Evolutionary conservation across 129 eudicot species (phyloP).

Genomic region (Apium graveolens): DNA sequence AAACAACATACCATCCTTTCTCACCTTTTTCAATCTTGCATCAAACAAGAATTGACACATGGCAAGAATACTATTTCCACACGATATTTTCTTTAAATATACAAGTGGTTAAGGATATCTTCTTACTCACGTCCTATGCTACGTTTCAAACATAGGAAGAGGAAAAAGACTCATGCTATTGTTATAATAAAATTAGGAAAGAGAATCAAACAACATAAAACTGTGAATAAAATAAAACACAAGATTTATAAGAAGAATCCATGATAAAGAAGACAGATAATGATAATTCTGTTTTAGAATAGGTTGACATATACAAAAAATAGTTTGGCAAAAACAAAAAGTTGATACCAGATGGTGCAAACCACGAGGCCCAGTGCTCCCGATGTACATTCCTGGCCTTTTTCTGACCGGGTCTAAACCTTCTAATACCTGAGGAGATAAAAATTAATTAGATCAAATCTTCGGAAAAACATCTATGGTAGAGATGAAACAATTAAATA

Average conservation of each 20-base stretch:
- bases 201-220: background rate
- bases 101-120: background rate
- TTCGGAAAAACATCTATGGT: background rate
- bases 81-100: background rate
- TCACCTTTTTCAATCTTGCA: background rate
- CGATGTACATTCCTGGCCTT: slow-evolving; percentile 97
- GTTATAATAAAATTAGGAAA: background rate
- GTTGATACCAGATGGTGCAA: slow-evolving; percentile 77
- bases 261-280: slow-evolving; percentile 5
- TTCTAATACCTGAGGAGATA: slow-evolving; percentile 64
- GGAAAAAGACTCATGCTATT: background rate
- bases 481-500: background rate
- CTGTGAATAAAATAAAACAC: background rate
- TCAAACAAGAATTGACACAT: background rate
- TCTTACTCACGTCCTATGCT: background rate
- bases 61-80: background rate
- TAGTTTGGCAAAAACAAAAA: background rate
- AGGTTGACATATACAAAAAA: background rate
- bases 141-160: background rate
- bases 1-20: background rate
- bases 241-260: background rate
- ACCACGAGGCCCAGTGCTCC: slow-evolving; percentile 96
- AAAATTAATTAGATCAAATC: slow-evolving; percentile 6
- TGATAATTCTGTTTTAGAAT: background rate
- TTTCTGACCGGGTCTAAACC: slow-evolving; percentile 94